phyloP scores from a whole-genome alignment of 768 basidiomycete genomes.

The Lactarius vividus region DNA sequence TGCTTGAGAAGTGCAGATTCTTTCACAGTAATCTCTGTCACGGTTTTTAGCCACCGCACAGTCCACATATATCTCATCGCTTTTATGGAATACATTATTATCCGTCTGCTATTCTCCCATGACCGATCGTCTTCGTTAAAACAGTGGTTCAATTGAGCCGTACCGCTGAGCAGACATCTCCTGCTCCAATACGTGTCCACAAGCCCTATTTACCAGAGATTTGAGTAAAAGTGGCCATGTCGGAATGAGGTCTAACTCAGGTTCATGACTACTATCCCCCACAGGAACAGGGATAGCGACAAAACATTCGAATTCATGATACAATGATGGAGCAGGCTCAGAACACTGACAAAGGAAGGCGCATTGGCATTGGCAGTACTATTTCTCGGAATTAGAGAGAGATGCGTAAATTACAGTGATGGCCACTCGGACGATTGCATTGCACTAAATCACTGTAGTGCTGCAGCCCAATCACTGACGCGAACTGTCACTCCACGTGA shows the following conservation, averaged over 20 bases:
- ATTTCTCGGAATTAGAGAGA: too few relatives aligned
- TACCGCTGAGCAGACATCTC: not conserved
- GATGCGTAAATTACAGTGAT: too few relatives aligned
- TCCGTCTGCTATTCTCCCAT: not conserved
- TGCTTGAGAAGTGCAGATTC: slow-evolving; percentile 28
- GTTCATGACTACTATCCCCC: not conserved
- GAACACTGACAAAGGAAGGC: not conserved
- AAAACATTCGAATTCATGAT: too few relatives aligned
- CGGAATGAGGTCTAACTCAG: not conserved
- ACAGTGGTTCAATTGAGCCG: not conserved
- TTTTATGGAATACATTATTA: not conserved
- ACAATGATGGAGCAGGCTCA: not conserved
- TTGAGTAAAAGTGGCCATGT: not conserved
- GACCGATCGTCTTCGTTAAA: not conserved
- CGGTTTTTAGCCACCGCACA: slow-evolving; percentile 29
- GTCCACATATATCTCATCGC: not conserved
- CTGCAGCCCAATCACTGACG: too few relatives aligned
- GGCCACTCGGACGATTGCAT: too few relatives aligned
- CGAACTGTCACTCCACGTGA: slow-evolving; percentile 13
- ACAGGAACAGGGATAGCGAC: too few relatives aligned
- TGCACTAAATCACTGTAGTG: too few relatives aligned
- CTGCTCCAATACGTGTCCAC: not conserved
- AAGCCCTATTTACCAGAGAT: too few relatives aligned
- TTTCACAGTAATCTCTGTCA: slow-evolving; percentile 8
- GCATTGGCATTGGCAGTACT: not conserved